phyloP scores from a whole-genome alignment of 1,284 basidiomycete genomes.

The Phellopilus nigrolimitatus region DNA sequence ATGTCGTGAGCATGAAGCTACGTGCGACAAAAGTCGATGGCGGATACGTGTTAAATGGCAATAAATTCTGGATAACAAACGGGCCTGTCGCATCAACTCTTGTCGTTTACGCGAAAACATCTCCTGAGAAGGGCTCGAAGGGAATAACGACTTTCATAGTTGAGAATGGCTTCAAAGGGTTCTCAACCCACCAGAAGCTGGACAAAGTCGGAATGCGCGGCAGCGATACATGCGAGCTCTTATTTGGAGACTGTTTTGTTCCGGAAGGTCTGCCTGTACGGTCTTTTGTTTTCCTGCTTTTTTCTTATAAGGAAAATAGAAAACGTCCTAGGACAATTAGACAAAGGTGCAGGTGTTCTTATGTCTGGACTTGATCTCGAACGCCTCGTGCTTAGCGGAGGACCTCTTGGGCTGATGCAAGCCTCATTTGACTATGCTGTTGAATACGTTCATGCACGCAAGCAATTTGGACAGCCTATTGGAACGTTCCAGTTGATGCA shows the following conservation, averaged over 20 bases:
- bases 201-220: slow-evolving; percentile 98
- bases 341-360: slow-evolving; percentile 80
- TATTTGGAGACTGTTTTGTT: slow-evolving; percentile 88
- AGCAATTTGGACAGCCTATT: slow-evolving; percentile 84
- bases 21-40: slow-evolving; percentile 73
- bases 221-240: slow-evolving; percentile 89
- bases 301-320: slow-evolving; percentile 36
- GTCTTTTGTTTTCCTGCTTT: not conserved
- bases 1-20: slow-evolving; percentile 89
- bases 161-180: slow-evolving; percentile 77
- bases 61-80: slow-evolving; percentile 98
- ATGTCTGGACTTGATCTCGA: slow-evolving; percentile 96
- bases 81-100: slow-evolving; percentile 86
- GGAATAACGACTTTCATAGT: slow-evolving; percentile 93
- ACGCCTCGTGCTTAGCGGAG: slow-evolving; percentile 86
- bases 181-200: slow-evolving; percentile 85
- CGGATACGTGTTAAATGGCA: slow-evolving; percentile 80
- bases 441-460: slow-evolving; percentile 85
- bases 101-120: slow-evolving; percentile 91
- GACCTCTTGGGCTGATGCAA: slow-evolving; percentile 68
- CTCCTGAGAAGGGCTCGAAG: slow-evolving; percentile 72
- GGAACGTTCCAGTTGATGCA: slow-evolving; percentile 97
- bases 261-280: slow-evolving; percentile 57
- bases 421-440: slow-evolving; percentile 87
- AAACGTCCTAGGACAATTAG: slow-evolving; percentile 80